Percentiles rank a stretch among this genome's conserved stretches.
These are phyloP conservation scores for Pleurotus platypus DNA, from an alignment of 768 basidiomycete genomes.

Conservation along the genomic window DNA sequence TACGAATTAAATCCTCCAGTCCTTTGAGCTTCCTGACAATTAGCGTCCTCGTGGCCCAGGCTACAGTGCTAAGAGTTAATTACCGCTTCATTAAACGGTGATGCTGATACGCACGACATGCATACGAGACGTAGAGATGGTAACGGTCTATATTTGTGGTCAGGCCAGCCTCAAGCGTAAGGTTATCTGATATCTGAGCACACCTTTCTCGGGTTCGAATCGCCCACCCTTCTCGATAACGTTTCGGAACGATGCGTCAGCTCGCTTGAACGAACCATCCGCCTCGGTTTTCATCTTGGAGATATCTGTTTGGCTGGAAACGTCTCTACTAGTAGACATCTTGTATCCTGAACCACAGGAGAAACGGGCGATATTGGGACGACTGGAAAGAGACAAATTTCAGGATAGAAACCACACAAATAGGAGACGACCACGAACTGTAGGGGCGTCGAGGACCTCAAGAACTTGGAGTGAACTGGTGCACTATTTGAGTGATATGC, in stretches of 20 bases:
- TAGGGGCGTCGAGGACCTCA: neutral
- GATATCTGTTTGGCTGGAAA: constrained; percentile 43
- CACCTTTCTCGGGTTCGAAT: constrained; percentile 77
- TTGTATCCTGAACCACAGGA: neutral
- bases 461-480: neutral
- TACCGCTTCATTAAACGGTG: neutral
- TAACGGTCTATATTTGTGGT: constrained; percentile 64
- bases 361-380: neutral
- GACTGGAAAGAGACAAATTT: neutral
- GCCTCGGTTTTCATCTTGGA: constrained; percentile 42
- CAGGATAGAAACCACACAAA: neutral
- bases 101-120: constrained; percentile 61
- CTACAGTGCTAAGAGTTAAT: constrained; percentile 26
- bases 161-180: neutral
- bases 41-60: constrained; percentile 92
- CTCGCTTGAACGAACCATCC: constrained; percentile 55
- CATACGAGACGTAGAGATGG: constrained; percentile 84
- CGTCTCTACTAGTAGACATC: constrained; percentile 18
- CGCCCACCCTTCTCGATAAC: constrained; percentile 50
- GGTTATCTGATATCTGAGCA: constrained; percentile 13
- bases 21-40: constrained; percentile 92
- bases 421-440: neutral
- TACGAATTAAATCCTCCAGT: constrained; percentile 78
- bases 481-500: neutral
- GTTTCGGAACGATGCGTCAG: constrained; percentile 51